Evolutionary conservation across 805 yeast species (phyloP).

Genomic region (Teunomyces lycoperdinae): DNA sequence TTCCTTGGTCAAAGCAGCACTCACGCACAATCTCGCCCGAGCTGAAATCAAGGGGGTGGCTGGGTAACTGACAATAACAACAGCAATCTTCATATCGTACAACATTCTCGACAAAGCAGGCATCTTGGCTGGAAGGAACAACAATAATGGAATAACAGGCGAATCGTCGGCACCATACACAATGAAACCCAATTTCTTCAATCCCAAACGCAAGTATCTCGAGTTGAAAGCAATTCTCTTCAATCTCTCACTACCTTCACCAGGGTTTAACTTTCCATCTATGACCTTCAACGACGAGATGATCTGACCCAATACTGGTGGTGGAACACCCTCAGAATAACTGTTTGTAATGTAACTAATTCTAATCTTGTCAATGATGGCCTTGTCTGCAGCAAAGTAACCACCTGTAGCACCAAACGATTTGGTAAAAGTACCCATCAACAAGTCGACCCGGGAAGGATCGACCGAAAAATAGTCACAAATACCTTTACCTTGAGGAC

Average conservation of each 20-base stretch:
- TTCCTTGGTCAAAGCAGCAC: constrained; percentile 87
- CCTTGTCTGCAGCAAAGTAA: constrained; percentile 76
- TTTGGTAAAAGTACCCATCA: constrained; percentile 98
- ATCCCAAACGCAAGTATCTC: constrained; percentile 84
- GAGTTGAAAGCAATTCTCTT: constrained; percentile 95
- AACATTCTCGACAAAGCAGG: constrained; percentile 85
- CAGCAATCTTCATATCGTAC: constrained; percentile 78
- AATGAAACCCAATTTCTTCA: constrained; percentile 89
- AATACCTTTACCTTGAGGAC: constrained; percentile 90
- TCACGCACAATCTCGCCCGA: constrained; percentile 89
- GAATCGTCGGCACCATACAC: constrained; percentile 95
- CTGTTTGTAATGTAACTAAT: constrained; percentile 66
- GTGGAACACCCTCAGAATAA: constrained; percentile 85
- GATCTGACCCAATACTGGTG: constrained; percentile 89
- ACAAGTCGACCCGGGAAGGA: constrained; percentile 73
- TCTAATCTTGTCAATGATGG: constrained; percentile 71
- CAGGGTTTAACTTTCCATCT: constrained; percentile 79
- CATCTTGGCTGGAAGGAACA: constrained; percentile 92
- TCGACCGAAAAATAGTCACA: constrained; percentile 87
- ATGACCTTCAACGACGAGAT: constrained; percentile 75
- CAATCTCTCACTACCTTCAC: constrained; percentile 89
- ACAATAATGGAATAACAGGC: constrained; percentile 87
- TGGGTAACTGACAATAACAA: constrained; percentile 96
- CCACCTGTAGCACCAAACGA: constrained; percentile 99
- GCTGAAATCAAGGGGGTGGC: constrained; percentile 91